A percentile compares a stretch with the other conserved stretches of the same genome.
These are phyloP conservation scores for Corymbia maculata DNA, from an alignment of 345 rosid species.

Conservation along the genomic window DNA sequence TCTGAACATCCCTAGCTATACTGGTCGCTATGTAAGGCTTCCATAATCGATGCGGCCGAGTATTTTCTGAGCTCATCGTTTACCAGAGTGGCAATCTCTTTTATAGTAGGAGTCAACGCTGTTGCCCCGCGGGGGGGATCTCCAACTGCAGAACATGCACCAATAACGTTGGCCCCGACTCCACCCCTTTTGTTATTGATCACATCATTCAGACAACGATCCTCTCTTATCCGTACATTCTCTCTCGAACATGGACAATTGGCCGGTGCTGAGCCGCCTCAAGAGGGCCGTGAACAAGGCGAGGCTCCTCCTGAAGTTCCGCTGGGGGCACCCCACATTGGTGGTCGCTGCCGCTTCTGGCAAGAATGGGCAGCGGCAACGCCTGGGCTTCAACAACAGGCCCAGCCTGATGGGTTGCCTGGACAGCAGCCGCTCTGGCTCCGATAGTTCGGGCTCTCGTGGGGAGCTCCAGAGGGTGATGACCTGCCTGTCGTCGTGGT, in stretches of 20 bases:
- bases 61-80: not conserved
- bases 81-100: not conserved
- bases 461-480: constrained; percentile 26
- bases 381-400: constrained; percentile 51
- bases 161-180: not conserved
- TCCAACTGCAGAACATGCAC: not conserved
- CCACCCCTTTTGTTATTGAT: not conserved
- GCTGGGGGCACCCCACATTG: constrained; percentile 37
- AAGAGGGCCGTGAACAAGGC: constrained; percentile 67
- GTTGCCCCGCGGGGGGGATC: not conserved
- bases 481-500: constrained; percentile 22
- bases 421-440: not conserved
- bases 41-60: not conserved
- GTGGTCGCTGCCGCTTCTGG: constrained; percentile 3
- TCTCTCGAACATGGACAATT: not conserved
- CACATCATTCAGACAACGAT: not conserved
- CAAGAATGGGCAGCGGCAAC: not conserved
- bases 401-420: constrained; percentile 42
- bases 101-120: not conserved
- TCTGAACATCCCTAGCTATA: too few species aligned
- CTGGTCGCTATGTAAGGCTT: too few species aligned
- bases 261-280: constrained; percentile 43
- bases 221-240: not conserved
- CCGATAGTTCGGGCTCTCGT: constrained; percentile 6
- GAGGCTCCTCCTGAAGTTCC: constrained; percentile 34